Percentiles rank a stretch among this genome's conserved stretches.
Conservation (phyloP, 495 filamentous ascomycete genomes). For the Lepraria neglecta region DNA sequence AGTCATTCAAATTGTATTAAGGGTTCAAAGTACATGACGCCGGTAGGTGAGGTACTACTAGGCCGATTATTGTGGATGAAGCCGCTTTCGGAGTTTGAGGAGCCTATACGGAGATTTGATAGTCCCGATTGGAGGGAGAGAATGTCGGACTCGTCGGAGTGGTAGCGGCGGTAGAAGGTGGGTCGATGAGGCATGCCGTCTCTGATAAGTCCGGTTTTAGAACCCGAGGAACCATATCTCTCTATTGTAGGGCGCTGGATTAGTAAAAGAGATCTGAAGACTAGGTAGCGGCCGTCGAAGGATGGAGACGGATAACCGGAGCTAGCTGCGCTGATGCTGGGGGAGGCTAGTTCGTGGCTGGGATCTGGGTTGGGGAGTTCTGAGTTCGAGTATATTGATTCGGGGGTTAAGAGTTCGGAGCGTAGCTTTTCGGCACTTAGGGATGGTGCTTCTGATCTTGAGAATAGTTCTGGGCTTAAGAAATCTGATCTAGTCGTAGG, state of each 20-base stretch:
- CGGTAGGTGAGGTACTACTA: too few species aligned
- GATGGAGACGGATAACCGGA: constrained; percentile 7
- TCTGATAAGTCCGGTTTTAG: constrained; percentile 15
- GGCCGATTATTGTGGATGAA: too few species aligned
- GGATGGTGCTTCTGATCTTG: constrained; percentile 13
- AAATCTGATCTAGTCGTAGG: constrained; percentile 12
- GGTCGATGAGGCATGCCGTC: constrained; percentile 12
- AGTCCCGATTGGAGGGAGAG: constrained; percentile 3
- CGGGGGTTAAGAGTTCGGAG: constrained; percentile 24
- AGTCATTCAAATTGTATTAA: too few species aligned
- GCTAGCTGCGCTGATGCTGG: constrained; percentile 4
- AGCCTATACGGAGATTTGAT: constrained; percentile 13
- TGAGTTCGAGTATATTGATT: constrained; percentile 11
- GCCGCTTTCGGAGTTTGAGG: constrained; percentile 7
- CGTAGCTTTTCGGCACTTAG: constrained; percentile 13
- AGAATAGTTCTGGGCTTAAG: constrained; percentile 14
- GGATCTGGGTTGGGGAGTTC: constrained; percentile 23
- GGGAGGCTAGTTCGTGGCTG: constrained; percentile 22
- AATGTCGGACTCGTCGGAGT: constrained; percentile 14
- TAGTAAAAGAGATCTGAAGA: background rate
- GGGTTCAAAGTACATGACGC: too few species aligned
- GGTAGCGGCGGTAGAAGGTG: constrained; percentile 10
- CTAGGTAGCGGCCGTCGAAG: background rate
- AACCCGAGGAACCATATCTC: constrained; percentile 16
- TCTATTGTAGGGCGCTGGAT: constrained; percentile 4